phyloP scores from a whole-genome alignment of 805 yeast species.

The Suhomyces sp. region DNA sequence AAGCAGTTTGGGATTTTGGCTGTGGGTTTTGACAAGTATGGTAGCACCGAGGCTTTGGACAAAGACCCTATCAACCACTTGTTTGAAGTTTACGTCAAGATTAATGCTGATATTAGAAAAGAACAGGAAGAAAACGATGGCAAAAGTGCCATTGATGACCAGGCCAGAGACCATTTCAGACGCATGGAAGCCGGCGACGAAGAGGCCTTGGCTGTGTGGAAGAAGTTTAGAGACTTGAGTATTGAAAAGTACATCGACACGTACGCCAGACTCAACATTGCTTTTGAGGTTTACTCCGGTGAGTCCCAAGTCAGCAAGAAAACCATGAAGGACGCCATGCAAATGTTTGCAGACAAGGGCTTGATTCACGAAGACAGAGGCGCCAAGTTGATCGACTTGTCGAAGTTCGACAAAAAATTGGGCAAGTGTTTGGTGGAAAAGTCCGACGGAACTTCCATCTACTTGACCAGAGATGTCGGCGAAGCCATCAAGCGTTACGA shows the following conservation, averaged over 20 bases:
- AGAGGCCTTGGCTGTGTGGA: slow-evolving; percentile 75
- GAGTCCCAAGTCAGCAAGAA: slow-evolving; percentile 89
- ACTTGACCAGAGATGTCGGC: slow-evolving; percentile 94
- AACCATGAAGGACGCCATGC: slow-evolving; percentile 62
- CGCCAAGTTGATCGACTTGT: slow-evolving; percentile 82
- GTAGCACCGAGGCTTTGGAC: slow-evolving; percentile 67
- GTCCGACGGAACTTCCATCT: slow-evolving; percentile 92
- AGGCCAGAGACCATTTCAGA: slow-evolving; percentile 84
- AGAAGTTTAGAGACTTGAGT: slow-evolving; percentile 83
- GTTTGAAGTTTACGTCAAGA: slow-evolving; percentile 87
- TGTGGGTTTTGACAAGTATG: slow-evolving; percentile 85
- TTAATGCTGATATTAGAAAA: slow-evolving; percentile 71
- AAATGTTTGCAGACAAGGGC: slow-evolving; percentile 60
- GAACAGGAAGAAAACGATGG: slow-evolving; percentile 50
- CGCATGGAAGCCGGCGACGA: slow-evolving; percentile 93
- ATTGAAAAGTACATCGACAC: slow-evolving; percentile 83
- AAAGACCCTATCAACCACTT: slow-evolving; percentile 89
- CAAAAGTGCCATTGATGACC: slow-evolving; percentile 55
- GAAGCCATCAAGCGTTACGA: slow-evolving; percentile 91
- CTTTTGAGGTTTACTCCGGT: slow-evolving; percentile 87
- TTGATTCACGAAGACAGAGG: slow-evolving; percentile 86
- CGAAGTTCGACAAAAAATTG: slow-evolving; percentile 80
- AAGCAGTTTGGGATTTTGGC: slow-evolving; percentile 97
- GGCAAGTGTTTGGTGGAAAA: slow-evolving; percentile 93
- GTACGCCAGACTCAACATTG: slow-evolving; percentile 87